These are phyloP conservation scores for Euphorbia tirucalli DNA, from an alignment of 345 rosid genomes.

Conservation along the genomic window DNA sequence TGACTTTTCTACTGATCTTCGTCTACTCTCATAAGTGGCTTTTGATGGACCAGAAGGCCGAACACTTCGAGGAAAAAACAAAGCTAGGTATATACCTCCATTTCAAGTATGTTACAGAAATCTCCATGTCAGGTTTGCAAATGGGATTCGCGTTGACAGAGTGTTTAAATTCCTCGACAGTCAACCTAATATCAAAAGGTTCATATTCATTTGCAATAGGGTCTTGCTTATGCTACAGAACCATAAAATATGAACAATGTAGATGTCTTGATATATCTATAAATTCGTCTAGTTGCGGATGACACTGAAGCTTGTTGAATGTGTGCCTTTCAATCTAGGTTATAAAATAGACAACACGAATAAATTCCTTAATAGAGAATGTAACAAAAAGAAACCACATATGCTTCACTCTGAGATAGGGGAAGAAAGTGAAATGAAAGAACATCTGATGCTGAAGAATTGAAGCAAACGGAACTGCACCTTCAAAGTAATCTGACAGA, in stretches of 20 bases:
- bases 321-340: conserved; percentile 87
- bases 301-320: conserved; percentile 82
- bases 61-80: conserved; percentile 78
- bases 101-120: conserved; percentile 65
- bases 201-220: conserved; percentile 67
- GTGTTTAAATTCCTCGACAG: conserved; percentile 82
- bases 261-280: conserved; percentile 66
- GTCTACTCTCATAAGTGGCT: conserved; percentile 68
- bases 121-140: conserved; percentile 85
- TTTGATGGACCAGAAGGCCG: conserved; percentile 67
- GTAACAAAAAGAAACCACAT: conserved; percentile 18
- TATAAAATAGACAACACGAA: conserved; percentile 25
- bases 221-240: conserved; percentile 91
- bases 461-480: conserved; percentile 26
- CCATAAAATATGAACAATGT: conserved; percentile 84
- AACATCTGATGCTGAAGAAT: background rate
- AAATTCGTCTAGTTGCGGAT: conserved; percentile 87
- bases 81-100: conserved; percentile 68
- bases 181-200: conserved; percentile 82
- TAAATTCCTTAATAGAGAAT: background rate
- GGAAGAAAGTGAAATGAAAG: too few relatives aligned
- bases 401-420: too few relatives aligned
- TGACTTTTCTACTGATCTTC: conserved; percentile 42
- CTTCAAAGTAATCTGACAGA: conserved; percentile 89
- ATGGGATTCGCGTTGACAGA: conserved; percentile 54